phyloP scores from a whole-genome alignment of 2,329 filamentous ascomycete species.

The Fusarium begoniae region DNA sequence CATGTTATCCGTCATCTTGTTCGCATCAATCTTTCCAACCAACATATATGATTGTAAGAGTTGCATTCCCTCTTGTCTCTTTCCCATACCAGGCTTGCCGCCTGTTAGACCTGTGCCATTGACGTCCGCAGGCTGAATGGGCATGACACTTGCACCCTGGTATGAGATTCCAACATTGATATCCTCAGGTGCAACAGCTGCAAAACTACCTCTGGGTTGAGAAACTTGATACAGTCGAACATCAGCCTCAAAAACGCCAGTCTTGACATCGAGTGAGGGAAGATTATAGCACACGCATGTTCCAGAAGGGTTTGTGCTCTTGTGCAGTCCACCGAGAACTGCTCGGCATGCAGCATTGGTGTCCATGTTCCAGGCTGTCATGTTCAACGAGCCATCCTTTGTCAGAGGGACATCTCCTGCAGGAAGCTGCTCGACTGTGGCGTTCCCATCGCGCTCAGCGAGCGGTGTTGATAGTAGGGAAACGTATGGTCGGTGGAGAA shows the following conservation, averaged over 20 bases:
- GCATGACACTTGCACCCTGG: slow-evolving; percentile 56
- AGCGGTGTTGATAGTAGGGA: slow-evolving; percentile 30
- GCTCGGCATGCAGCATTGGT: slow-evolving; percentile 68
- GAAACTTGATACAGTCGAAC: slow-evolving; percentile 77
- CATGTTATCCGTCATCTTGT: slow-evolving; percentile 63
- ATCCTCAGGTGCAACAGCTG: slow-evolving; percentile 59
- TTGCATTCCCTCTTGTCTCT: slow-evolving; percentile 44
- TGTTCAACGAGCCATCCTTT: slow-evolving; percentile 58
- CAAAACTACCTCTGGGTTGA: slow-evolving; percentile 63
- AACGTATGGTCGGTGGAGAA: slow-evolving; percentile 44
- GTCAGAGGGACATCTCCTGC: slow-evolving; percentile 48
- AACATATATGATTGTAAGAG: slow-evolving; percentile 73
- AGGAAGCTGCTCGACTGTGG: slow-evolving; percentile 26
- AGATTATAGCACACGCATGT: slow-evolving; percentile 86
- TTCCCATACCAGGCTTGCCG: slow-evolving; percentile 25
- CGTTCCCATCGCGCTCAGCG: slow-evolving; percentile 24
- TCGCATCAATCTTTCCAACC: slow-evolving; percentile 71
- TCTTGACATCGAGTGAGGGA: slow-evolving; percentile 71
- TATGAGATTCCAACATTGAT: slow-evolving; percentile 66
- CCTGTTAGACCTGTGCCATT: slow-evolving; percentile 39
- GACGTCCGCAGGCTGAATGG: slow-evolving; percentile 40
- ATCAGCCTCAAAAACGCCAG: slow-evolving; percentile 80
- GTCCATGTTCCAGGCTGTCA: slow-evolving; percentile 64
- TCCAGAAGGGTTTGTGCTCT: slow-evolving; percentile 77
- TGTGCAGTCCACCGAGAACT: slow-evolving; percentile 63